Evolutionary conservation across 2,329 filamentous ascomycete genomes (phyloP), one percentile per base, ranked within the genome.

Genomic region (Colletotrichum agaves): DNA sequence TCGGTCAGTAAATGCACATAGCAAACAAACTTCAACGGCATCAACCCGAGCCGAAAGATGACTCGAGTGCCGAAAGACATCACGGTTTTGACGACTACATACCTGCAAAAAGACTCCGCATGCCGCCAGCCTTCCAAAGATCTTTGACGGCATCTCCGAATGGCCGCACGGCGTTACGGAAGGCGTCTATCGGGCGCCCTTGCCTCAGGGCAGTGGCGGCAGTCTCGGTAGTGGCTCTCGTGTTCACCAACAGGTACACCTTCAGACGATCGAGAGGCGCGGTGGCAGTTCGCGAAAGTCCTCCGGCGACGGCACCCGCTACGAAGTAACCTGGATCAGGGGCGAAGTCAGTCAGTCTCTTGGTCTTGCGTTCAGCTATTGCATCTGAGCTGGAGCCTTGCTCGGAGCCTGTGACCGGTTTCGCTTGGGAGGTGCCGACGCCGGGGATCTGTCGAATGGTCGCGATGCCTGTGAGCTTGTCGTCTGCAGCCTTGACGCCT

Each of bases 281-380:
- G 73, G 96, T 99, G 71, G 93, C 92, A 77, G 96, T 98, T 77
- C 96, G 91, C 77, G 95, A 98, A 75, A 98, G 91, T 78, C 94
- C 95, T 78, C 96, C 96, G 78, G 95, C 94, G 78, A 97, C 85
- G 80, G 94, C 96, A 85, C 96, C 96, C 79, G 96, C 96, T 82
- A 97, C 82, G 81, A 98, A 99, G 83, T 98, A 99, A 87, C 96
- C 96, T 97, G 91, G 87, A 89, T 93, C 88, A 80, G 92, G 93
- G 80, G 93, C 84, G 85, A 91, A 86, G 78, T 85, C 83, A 79
- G 87, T 90, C 84, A 90, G 87, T 83, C 79, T 83, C 78, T 83
- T 84, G 79, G 77, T 80, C 71, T 75, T 76, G 58, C 72, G 71
- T 72, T 72, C 74, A 72, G 72, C 75, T 69, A 74, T 60, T 63